These are phyloP conservation scores for Neurospora africana DNA, from an alignment of 495 filamentous ascomycete genomes.

Conservation along the genomic window DNA sequence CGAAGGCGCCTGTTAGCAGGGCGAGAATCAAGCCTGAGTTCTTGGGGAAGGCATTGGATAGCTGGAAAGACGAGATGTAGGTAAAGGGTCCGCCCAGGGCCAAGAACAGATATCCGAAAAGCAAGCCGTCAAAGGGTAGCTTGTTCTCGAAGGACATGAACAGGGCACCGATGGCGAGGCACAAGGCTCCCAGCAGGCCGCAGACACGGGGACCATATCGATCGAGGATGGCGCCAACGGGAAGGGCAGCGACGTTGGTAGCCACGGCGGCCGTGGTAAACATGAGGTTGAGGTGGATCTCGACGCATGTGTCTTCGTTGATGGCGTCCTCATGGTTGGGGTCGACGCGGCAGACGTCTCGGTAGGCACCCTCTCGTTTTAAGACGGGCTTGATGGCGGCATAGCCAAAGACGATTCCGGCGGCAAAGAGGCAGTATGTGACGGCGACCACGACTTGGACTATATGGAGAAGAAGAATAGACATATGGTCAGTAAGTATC, in stretches of 20 bases:
- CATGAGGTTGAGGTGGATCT: conserved; percentile 84
- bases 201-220: conserved; percentile 69
- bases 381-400: conserved; percentile 77
- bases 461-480: conserved; percentile 8
- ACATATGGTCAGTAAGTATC: conserved; percentile 3
- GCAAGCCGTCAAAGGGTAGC: conserved; percentile 59
- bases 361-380: conserved; percentile 65
- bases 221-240: conserved; percentile 79
- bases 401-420: conserved; percentile 74
- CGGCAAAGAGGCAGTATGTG: conserved; percentile 71
- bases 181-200: conserved; percentile 59
- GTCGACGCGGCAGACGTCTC: conserved; percentile 40
- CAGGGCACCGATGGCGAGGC: conserved; percentile 57
- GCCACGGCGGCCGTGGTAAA: conserved; percentile 86
- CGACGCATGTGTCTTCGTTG: conserved; percentile 51
- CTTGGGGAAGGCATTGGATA: conserved; percentile 85
- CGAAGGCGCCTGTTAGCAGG: conserved; percentile 79
- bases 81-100: conserved; percentile 82
- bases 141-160: conserved; percentile 60
- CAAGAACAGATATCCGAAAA: conserved; percentile 69
- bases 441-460: conserved; percentile 58
- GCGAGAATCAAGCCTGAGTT: conserved; percentile 79
- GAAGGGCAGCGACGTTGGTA: conserved; percentile 69
- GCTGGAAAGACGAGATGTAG: conserved; percentile 83
- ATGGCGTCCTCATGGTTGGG: conserved; percentile 35